Percentiles rank a stretch among this genome's conserved stretches.
These are phyloP conservation scores for Paspalum vaginatum DNA, from an alignment of 176 grass and related monocot species.

Conservation along the genomic window DNA sequence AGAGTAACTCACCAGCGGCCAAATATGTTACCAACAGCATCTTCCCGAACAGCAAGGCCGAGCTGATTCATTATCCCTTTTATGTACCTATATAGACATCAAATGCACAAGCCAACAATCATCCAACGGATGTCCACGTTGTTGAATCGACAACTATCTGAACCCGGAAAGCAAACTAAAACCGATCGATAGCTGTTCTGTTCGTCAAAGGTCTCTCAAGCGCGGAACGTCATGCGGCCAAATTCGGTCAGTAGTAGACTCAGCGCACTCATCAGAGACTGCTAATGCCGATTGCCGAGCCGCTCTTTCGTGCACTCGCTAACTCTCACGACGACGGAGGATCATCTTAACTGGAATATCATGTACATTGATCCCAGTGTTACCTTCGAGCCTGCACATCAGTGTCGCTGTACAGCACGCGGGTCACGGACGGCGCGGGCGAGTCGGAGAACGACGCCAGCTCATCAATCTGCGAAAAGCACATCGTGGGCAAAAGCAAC, in stretches of 20 bases:
- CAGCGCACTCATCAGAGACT: background rate
- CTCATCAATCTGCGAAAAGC: conserved; percentile 72
- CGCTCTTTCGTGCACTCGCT: background rate
- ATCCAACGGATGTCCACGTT: background rate
- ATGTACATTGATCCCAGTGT: background rate
- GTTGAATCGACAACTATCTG: background rate
- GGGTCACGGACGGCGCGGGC: conserved; percentile 83
- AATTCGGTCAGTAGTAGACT: background rate
- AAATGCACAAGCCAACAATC: conserved; percentile 16
- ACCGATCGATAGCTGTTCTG: background rate
- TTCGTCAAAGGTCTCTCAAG: background rate
- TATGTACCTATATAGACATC: conserved; percentile 58
- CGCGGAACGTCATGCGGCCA: background rate
- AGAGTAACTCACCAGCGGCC: conserved; percentile 74
- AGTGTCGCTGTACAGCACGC: conserved; percentile 79
- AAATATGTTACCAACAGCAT: conserved; percentile 93
- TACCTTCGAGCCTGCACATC: conserved; percentile 90
- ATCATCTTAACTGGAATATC: background rate
- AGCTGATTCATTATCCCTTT: conserved; percentile 79
- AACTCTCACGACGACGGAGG: background rate
- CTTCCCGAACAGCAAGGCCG: conserved; percentile 69
- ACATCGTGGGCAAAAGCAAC: background rate
- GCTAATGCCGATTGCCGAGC: background rate
- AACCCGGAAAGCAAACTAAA: background rate
- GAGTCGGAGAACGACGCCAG: conserved; percentile 84